Evolutionary conservation across 1,284 basidiomycete genomes (phyloP).

Genomic region (Xerocomus amazonicus): DNA sequence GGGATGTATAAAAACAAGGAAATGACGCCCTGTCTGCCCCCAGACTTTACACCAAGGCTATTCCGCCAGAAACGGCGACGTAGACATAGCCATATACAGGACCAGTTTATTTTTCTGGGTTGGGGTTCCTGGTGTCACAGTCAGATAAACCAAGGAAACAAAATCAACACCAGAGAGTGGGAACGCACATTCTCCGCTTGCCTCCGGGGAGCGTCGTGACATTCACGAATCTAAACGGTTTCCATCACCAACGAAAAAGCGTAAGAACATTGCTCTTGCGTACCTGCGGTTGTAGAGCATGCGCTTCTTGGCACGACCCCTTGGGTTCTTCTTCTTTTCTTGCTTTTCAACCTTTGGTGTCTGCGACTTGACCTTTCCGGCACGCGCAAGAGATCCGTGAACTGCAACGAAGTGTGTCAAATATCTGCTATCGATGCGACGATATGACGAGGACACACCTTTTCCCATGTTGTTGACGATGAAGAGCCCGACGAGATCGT

Average conservation of each 20-base stretch:
- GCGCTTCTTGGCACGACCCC: constrained; percentile 96
- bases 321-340: constrained; percentile 97
- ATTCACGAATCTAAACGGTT: constrained; percentile 79
- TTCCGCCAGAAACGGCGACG: constrained; percentile 14
- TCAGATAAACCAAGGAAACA: constrained; percentile 77
- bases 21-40: constrained; percentile 9
- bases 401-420: constrained; percentile 44
- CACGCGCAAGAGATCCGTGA: constrained; percentile 99
- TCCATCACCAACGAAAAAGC: constrained; percentile 3
- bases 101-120: constrained; percentile 69
- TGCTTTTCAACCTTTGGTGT: constrained; percentile 96
- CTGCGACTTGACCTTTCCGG: constrained; percentile 99
- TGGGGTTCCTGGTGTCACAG: constrained; percentile 64
- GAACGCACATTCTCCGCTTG: constrained; percentile 93
- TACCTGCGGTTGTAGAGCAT: constrained; percentile 92
- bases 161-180: constrained; percentile 5
- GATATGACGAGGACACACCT: constrained; percentile 39
- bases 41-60: constrained; percentile 11
- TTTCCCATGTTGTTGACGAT: constrained; percentile 63
- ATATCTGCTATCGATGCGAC: not conserved
- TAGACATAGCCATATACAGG: constrained; percentile 7
- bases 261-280: constrained; percentile 26
- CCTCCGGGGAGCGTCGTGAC: constrained; percentile 87
- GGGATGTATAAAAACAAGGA: too few relatives aligned
- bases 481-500: constrained; percentile 16